These are phyloP conservation scores for Cladosporium halotolerans DNA, from an alignment of 2,329 filamentous ascomycete genomes.

Conservation along the genomic window DNA sequence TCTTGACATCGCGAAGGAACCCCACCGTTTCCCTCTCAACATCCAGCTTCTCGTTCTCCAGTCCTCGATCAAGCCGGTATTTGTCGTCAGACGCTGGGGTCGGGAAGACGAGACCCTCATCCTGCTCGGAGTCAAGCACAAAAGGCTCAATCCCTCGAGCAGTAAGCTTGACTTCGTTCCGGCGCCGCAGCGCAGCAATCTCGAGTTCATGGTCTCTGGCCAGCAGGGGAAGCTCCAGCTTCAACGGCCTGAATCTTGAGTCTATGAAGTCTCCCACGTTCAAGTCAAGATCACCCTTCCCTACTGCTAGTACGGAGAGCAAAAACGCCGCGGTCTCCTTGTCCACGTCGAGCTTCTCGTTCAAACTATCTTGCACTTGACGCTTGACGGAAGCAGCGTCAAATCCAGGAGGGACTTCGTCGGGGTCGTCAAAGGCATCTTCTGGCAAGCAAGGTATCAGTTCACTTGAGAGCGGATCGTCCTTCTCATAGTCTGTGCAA, in stretches of 20 bases:
- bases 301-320: constrained; percentile 13
- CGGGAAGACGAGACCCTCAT: constrained; percentile 40
- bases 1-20: constrained; percentile 28
- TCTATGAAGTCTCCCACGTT: background rate
- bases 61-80: constrained; percentile 11
- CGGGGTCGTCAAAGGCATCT: background rate
- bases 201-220: constrained; percentile 41
- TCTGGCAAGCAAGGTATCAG: background rate
- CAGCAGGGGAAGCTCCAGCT: constrained; percentile 43
- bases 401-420: background rate
- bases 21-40: constrained; percentile 31
- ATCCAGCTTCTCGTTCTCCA: constrained; percentile 32
- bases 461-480: background rate
- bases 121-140: constrained; percentile 35
- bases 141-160: constrained; percentile 22
- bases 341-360: constrained; percentile 24
- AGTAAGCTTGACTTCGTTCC: constrained; percentile 17
- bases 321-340: constrained; percentile 21
- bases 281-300: background rate
- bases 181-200: constrained; percentile 32
- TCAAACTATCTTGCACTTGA: background rate
- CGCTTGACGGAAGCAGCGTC: background rate
- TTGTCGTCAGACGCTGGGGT: constrained; percentile 15
- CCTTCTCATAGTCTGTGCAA: background rate
- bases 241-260: constrained; percentile 21